Conservation (phyloP, 2,329 filamentous ascomycete species). For the Nemania sp. region DNA sequence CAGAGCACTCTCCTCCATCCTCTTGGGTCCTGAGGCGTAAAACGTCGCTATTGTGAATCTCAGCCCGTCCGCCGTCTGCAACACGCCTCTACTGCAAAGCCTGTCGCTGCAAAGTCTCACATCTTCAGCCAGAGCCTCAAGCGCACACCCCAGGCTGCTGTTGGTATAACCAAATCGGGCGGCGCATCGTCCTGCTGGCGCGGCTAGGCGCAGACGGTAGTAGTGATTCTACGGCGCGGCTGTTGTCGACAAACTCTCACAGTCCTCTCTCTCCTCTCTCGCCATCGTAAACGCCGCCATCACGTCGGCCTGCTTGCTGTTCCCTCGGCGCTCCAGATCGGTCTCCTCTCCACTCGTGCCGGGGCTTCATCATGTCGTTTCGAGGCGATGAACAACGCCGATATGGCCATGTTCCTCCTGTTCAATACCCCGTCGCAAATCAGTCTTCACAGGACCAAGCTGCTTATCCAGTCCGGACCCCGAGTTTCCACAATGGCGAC, state of each 20-base stretch:
- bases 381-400: conserved; percentile 65
- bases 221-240: conserved; percentile 14
- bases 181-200: conserved; percentile 27
- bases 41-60: neutral
- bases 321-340: neutral
- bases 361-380: conserved; percentile 60
- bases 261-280: conserved; percentile 11
- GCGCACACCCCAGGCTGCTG: neutral
- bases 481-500: conserved; percentile 78
- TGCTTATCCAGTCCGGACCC: conserved; percentile 55
- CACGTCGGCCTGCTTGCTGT: conserved; percentile 1
- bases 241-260: conserved; percentile 32
- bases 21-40: neutral
- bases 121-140: neutral
- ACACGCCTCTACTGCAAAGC: neutral
- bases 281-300: neutral
- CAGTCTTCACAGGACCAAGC: conserved; percentile 46
- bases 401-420: conserved; percentile 69
- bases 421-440: conserved; percentile 62
- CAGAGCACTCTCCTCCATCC: neutral
- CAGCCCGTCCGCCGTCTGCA: neutral
- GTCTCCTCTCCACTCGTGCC: neutral
- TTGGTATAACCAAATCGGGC: conserved; percentile 20
- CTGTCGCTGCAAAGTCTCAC: neutral
- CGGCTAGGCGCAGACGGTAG: conserved; percentile 23